phyloP scores from a whole-genome alignment of 2,329 filamentous ascomycete species.

The Trichoderma sp. region DNA sequence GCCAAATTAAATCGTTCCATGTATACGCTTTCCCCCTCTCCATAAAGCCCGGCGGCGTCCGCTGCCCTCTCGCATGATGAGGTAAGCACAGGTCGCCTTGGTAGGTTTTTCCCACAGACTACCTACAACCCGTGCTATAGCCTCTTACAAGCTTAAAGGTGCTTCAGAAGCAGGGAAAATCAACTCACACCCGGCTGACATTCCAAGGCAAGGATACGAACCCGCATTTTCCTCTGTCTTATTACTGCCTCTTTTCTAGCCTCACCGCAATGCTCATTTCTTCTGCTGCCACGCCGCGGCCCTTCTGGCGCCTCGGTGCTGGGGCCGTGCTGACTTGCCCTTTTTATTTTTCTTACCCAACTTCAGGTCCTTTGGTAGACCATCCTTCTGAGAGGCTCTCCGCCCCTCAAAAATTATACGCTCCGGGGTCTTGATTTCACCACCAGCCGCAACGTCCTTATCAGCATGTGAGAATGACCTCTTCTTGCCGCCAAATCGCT shows the following conservation, averaged over 20 bases:
- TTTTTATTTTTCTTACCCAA: conserved; percentile 60
- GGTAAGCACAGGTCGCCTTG: conserved; percentile 30
- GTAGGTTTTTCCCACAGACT: conserved; percentile 4
- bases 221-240: conserved; percentile 6
- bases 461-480: conserved; percentile 31
- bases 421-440: conserved; percentile 62
- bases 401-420: conserved; percentile 81
- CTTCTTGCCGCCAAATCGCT: conserved; percentile 40
- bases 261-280: conserved; percentile 31
- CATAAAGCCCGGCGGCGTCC: background rate
- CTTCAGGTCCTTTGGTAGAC: conserved; percentile 64
- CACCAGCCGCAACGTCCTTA: conserved; percentile 33
- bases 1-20: conserved; percentile 5
- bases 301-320: conserved; percentile 46
- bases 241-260: conserved; percentile 38
- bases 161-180: background rate
- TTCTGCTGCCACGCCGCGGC: conserved; percentile 52
- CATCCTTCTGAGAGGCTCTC: conserved; percentile 69
- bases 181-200: conserved; percentile 7
- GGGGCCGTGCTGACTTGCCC: conserved; percentile 42
- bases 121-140: background rate
- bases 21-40: conserved; percentile 14
- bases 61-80: conserved; percentile 38
- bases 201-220: background rate
- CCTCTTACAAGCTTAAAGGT: conserved; percentile 17